Percentiles rank a stretch among this genome's conserved stretches.
These are phyloP conservation scores for Magnusiomyces tetraspermus DNA, from an alignment of 1,139 yeast genomes.

Conservation along the genomic window DNA sequence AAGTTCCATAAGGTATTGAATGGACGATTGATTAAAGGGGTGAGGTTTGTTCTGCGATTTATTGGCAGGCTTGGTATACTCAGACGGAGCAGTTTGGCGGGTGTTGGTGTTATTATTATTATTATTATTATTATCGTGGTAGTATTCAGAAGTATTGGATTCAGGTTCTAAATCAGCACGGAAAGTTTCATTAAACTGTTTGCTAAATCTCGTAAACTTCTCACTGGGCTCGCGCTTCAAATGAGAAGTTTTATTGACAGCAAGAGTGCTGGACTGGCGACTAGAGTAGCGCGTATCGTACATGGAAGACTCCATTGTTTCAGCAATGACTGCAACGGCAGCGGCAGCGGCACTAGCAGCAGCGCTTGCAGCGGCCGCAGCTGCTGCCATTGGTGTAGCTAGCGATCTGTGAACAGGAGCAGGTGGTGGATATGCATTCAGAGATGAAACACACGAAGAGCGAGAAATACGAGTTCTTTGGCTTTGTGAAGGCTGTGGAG, in stretches of 20 bases:
- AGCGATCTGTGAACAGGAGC: background rate
- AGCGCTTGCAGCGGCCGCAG: background rate
- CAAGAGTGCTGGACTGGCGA: background rate
- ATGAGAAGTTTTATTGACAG: background rate
- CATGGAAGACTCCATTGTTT: background rate
- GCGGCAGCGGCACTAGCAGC: background rate
- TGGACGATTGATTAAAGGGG: conserved; percentile 24
- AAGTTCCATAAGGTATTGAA: conserved; percentile 23
- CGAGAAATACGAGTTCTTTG: background rate
- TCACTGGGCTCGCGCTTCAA: background rate
- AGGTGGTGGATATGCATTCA: background rate
- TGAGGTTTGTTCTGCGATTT: background rate
- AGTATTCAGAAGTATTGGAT: background rate
- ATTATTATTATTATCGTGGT: background rate
- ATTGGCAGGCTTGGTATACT: conserved; percentile 1
- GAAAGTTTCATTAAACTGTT: background rate
- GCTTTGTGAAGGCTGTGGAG: background rate
- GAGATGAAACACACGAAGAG: background rate
- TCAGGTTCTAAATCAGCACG: background rate
- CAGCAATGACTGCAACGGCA: background rate
- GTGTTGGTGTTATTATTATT: background rate
- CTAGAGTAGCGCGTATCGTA: background rate
- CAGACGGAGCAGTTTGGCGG: background rate
- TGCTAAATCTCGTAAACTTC: background rate
- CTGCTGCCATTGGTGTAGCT: conserved; percentile 2